Evolutionary conservation across 78 protist species (phyloP).

Genomic region (Dictyostelium intermedium): DNA sequence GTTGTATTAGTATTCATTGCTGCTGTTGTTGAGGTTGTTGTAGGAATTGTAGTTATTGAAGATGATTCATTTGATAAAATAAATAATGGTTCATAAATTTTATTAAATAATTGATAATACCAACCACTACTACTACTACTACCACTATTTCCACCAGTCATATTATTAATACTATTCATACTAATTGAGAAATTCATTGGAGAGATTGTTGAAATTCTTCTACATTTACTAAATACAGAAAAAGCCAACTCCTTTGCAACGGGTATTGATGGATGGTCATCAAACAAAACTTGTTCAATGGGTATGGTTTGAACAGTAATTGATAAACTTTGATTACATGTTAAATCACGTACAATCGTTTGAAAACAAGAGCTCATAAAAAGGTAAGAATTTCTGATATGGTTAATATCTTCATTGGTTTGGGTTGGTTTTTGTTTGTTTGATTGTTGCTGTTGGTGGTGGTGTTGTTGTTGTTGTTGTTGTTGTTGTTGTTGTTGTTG

Average conservation of each 20-base stretch:
- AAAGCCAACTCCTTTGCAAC: slow-evolving; percentile 46
- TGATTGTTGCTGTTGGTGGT: not conserved
- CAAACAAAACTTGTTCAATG: slow-evolving; percentile 60
- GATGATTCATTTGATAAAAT: slow-evolving; percentile 5
- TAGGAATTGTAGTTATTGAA: not conserved
- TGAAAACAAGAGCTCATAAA: slow-evolving; percentile 39
- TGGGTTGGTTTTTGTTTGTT: not conserved
- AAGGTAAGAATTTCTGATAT: not conserved
- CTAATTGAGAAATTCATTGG: not conserved
- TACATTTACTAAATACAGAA: slow-evolving; percentile 51
- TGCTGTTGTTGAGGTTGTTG: not conserved
- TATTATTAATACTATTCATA: not conserved
- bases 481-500: not conserved
- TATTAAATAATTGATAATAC: slow-evolving; percentile 34
- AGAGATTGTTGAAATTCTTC: slow-evolving; percentile 57
- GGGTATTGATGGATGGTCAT: not conserved
- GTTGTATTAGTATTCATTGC: too few relatives aligned
- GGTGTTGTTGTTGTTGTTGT: not conserved
- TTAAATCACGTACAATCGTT: slow-evolving; percentile 35
- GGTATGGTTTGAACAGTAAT: slow-evolving; percentile 47
- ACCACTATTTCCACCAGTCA: not conserved
- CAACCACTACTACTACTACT: not conserved
- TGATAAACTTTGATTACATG: slow-evolving; percentile 9
- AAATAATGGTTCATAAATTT: slow-evolving; percentile 60
- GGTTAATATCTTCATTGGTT: not conserved